Evolutionary conservation across 371 early-diverging fungal genomes (phyloP).

Genomic region (Actinomucor elegans): DNA sequence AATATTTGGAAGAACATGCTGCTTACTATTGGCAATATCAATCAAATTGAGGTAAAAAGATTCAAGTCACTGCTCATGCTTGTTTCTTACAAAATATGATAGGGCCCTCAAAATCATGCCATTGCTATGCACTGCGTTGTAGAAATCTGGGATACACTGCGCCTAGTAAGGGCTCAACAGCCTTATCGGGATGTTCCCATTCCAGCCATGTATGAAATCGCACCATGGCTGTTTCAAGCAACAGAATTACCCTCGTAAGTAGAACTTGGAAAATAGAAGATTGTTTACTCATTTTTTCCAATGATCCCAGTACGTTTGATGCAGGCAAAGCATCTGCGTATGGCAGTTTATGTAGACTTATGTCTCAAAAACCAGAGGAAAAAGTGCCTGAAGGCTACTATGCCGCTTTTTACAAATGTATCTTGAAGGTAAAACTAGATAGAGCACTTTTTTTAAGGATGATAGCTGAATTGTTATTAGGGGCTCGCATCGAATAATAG

Average conservation of each 20-base stretch:
- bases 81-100: too few relatives aligned
- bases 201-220: constrained; percentile 66
- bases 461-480: constrained; percentile 36
- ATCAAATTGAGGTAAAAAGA: constrained; percentile 61
- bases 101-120: constrained; percentile 60
- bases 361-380: constrained; percentile 72
- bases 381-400: constrained; percentile 53
- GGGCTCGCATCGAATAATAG: constrained; percentile 58
- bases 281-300: background rate
- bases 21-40: constrained; percentile 68
- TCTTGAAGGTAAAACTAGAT: constrained; percentile 51
- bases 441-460: background rate
- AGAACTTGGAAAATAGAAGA: background rate
- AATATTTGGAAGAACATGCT: constrained; percentile 72
- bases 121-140: constrained; percentile 72
- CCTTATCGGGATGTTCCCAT: constrained; percentile 53
- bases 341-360: constrained; percentile 73
- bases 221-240: constrained; percentile 69
- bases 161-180: constrained; percentile 52
- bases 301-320: constrained; percentile 42
- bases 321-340: constrained; percentile 62
- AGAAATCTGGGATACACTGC: constrained; percentile 68
- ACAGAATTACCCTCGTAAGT: constrained; percentile 58
- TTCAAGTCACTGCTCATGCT: too few relatives aligned
- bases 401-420: constrained; percentile 65